Evolutionary conservation across 345 rosid genomes (phyloP), one percentile per base, ranked within the genome.

Genomic region (Citrus inodora): DNA sequence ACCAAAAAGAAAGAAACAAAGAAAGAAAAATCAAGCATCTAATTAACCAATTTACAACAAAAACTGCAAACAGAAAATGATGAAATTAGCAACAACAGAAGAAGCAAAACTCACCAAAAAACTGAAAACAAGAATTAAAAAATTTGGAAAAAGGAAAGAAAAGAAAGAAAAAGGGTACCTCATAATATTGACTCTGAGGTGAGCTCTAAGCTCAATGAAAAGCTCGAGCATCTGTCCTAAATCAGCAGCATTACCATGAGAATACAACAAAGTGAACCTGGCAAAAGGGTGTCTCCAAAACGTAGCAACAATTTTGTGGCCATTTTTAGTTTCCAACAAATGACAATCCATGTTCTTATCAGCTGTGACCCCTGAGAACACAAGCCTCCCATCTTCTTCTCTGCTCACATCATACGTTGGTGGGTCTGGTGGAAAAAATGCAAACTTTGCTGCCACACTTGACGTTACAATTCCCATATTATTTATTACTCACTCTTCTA

Each of bases 241-340:
- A 78, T 95, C 99, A 63, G 98, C 99, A 33, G 99, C 98, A 82
- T 95, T 95, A 72, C 99, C 99, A 79, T 95, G 99, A 2, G 99
- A 95, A 79, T 95, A 95, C 80, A 95, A 87, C 61, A 95, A 79
- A 73, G 99, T 96, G 80, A 94, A 96, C 72, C 92, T 85, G 8
- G 98, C 94, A 85, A 88, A 86, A 64, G 99, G 99, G 87, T 96
- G 98, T 81, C 85, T 94, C 99, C 98, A 96, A 74, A 91, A 94
- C 79, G 90, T 92, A 76, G 98, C 98, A 1, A 92, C 98, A 63
- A 96, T 83, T 83, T 90, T 90, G 72, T 91, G 94, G 21, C 95
- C 95, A 16, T 83, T 83, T 83, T 91, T 96, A 19, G 99, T 94
- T 24, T 82, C 94, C 28, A 96, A 81, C 85, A 88, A 80, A 77